Percentiles rank a stretch among this genome's conserved stretches.
Conservation (phyloP, 2,329 filamentous ascomycete species). For the Trichoderma endophyticum region DNA sequence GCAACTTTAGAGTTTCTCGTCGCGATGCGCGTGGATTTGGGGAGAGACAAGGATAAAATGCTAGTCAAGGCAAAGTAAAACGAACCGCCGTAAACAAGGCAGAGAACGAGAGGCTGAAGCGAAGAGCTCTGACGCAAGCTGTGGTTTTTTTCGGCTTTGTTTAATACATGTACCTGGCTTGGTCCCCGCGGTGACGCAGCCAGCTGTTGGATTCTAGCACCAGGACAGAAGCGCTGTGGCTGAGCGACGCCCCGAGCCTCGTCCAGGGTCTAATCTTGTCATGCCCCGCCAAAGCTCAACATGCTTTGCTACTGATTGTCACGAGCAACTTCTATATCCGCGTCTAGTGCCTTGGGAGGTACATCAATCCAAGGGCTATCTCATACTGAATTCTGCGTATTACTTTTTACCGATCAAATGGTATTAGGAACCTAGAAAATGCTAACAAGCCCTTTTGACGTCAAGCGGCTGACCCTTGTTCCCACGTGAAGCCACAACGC, state of each 20-base stretch:
- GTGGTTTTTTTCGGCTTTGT: background rate
- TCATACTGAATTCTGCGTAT: background rate
- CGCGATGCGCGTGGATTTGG: background rate
- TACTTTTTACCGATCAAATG: background rate
- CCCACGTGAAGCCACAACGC: slow-evolving; percentile 6
- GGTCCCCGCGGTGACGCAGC: slow-evolving; percentile 20
- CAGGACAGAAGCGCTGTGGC: slow-evolving; percentile 1
- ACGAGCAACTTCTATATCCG: background rate
- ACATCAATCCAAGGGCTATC: background rate
- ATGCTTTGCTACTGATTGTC: background rate
- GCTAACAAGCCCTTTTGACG: background rate
- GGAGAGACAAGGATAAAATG: background rate
- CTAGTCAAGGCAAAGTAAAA: background rate
- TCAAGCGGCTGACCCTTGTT: slow-evolving; percentile 4
- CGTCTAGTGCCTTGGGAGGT: background rate
- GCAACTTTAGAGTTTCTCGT: background rate
- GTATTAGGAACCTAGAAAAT: background rate
- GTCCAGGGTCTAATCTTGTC: background rate
- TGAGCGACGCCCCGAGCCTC: background rate
- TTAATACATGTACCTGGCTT: background rate
- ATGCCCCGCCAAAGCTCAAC: slow-evolving; percentile 1
- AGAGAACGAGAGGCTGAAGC: background rate
- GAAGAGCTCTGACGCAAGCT: background rate
- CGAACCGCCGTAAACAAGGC: background rate
- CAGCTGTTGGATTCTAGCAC: background rate